Conservation (phyloP, 495 filamentous ascomycete species). For the Bacidia gigantensis region DNA sequence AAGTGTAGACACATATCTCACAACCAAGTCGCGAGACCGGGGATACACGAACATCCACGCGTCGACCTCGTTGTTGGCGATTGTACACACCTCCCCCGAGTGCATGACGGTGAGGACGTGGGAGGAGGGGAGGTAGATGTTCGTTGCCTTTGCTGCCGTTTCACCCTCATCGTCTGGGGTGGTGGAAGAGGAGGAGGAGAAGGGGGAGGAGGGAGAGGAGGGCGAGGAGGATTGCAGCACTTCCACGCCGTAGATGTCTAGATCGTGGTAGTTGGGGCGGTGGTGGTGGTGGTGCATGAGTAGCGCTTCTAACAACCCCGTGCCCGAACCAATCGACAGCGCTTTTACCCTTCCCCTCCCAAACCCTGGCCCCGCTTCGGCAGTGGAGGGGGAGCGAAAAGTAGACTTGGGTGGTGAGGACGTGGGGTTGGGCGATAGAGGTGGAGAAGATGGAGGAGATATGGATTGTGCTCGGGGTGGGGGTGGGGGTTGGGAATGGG, state of each 20-base stretch:
- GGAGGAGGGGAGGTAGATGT: slow-evolving; percentile 32
- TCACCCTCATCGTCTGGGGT: slow-evolving; percentile 9
- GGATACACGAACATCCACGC: slow-evolving; percentile 47
- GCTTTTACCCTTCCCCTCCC: no score
- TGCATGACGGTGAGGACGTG: slow-evolving; percentile 30
- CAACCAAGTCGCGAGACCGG: slow-evolving; percentile 31
- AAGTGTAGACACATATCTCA: slow-evolving; percentile 21
- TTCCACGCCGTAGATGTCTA: not conserved
- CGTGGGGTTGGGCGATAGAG: no score
- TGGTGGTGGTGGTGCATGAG: no score
- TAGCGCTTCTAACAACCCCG: no score
- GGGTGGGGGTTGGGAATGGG: no score
- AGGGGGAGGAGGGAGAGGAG: not conserved
- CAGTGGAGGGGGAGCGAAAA: no score
- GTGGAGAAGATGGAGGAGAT: no score
- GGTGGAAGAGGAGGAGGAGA: not conserved
- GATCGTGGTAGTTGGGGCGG: no score
- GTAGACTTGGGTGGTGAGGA: no score
- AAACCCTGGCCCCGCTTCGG: no score
- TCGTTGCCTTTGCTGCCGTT: slow-evolving; percentile 19
- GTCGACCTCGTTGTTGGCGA: slow-evolving; percentile 23
- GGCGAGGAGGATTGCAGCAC: not conserved
- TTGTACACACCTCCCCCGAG: slow-evolving; percentile 26
- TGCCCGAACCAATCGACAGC: no score
- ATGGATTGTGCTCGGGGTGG: no score